Conservation (phyloP, 2,329 filamentous ascomycete species). For the Ramichloridium luteum region DNA sequence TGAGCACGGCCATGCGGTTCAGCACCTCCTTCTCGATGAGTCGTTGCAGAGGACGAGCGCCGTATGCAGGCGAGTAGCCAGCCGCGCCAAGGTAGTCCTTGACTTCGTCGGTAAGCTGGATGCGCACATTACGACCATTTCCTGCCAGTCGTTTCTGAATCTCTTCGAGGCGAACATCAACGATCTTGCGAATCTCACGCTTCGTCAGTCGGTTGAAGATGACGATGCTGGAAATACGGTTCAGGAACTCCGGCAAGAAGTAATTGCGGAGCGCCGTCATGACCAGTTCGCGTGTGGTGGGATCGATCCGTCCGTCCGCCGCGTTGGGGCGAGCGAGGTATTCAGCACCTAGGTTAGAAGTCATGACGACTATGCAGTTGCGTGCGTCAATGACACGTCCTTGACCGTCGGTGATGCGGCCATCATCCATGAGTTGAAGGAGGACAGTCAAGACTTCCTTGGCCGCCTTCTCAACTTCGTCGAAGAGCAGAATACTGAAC, state of each 20-base stretch:
- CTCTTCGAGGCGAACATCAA: slow-evolving; percentile 75
- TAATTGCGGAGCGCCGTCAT: slow-evolving; percentile 86
- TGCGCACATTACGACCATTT: slow-evolving; percentile 76
- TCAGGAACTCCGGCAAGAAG: slow-evolving; percentile 96
- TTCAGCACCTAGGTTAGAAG: slow-evolving; percentile 90
- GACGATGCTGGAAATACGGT: slow-evolving; percentile 89
- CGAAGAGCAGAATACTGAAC: slow-evolving; percentile 95
- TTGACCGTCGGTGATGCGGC: slow-evolving; percentile 95
- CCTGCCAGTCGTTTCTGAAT: slow-evolving; percentile 81
- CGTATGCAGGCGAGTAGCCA: slow-evolving; percentile 91
- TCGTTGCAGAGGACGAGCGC: slow-evolving; percentile 73
- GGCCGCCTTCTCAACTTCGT: slow-evolving; percentile 96
- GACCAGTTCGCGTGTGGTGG: slow-evolving; percentile 74
- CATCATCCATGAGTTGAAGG: slow-evolving; percentile 98
- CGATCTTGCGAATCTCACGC: slow-evolving; percentile 84
- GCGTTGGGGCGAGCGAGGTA: slow-evolving; percentile 70
- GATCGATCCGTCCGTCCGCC: slow-evolving; percentile 74
- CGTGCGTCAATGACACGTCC: slow-evolving; percentile 86
- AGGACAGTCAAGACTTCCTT: slow-evolving; percentile 95
- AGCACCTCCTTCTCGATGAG: slow-evolving; percentile 96
- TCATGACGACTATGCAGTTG: slow-evolving; percentile 99
- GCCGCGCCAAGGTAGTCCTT: slow-evolving; percentile 86
- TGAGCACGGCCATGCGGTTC: slow-evolving; percentile 82
- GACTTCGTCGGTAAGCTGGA: slow-evolving; percentile 70
- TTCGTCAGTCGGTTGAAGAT: slow-evolving; percentile 96